Base-by-base conservation (phyloP, 2,329 filamentous ascomycete species). In the Tetracladium maxilliforme region DNA sequence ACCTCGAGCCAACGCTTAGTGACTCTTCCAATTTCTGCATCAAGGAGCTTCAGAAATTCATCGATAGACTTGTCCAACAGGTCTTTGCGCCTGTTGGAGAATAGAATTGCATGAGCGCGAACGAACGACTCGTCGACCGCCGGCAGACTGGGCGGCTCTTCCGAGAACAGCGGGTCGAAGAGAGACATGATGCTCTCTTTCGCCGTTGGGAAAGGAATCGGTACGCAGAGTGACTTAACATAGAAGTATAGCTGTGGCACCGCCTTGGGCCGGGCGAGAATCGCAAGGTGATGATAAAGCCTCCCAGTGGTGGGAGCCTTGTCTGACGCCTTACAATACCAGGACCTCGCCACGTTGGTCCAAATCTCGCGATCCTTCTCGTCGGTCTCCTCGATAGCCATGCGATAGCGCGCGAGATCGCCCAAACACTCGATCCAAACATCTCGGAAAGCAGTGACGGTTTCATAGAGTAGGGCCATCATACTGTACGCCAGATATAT, bases 381-480 rank as follows among this genome's bases (percentile, higher is more conserved):
- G 33, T 90, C 76, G 14, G 78, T 70, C 20, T 92, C 79, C 44
- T 94, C 86, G 22, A 94, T 84, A 0, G 84, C 83, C 84, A 94
- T 94, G 32, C 64, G 47, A 19, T 87, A 92, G 12, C 83, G 61
- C 0, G 74, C 76, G 0, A 93, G 50, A 39, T 93, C 84, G 0
- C 84, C 86, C 0, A 93, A 52, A 27, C 83, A 93, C 34, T 93
- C 84, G 7, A 92, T 80, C 86, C 84, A 93, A 0, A 79, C 92
- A 27, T 86, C 77, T 22, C 76, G 65, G 35, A 90, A 92, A 0
- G 64, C 59, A 0, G 78, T 71, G 0, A 92, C 79, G 0, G 79
- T 90, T 38, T 93, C 84, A 30, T 82, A 77, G 0, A 92, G 49
- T 0, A 92, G 49, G 0, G 79, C 75, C 64, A 92, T 79, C 69